A percentile compares a stretch with the other conserved stretches of the same genome.
Evolutionary conservation across 768 basidiomycete genomes (phyloP).

Genomic region (Coprinopsis sp.): DNA sequence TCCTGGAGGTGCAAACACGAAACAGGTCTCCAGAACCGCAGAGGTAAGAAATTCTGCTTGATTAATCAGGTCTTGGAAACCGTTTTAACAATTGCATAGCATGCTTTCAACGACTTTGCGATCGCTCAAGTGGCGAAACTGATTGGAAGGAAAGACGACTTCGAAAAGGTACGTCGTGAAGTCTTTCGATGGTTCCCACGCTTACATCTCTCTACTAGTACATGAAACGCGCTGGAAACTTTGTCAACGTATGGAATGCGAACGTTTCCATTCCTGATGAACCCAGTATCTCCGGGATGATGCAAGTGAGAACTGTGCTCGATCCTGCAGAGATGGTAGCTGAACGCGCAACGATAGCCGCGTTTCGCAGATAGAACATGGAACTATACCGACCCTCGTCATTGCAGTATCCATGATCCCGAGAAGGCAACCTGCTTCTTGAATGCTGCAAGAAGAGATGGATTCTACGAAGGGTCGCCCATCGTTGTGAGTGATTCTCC

Average conservation of each 20-base stretch:
- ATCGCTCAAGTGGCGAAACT: constrained; percentile 60
- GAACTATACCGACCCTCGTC: constrained; percentile 62
- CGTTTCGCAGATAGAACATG: constrained; percentile 53
- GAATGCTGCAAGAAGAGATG: constrained; percentile 49
- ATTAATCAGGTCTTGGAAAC: not conserved
- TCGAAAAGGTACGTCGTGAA: constrained; percentile 38
- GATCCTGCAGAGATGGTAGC: not conserved
- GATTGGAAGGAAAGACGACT: constrained; percentile 46
- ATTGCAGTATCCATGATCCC: constrained; percentile 63
- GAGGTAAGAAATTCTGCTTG: constrained; percentile 35
- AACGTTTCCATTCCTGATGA: constrained; percentile 47
- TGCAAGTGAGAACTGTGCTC: constrained; percentile 41
- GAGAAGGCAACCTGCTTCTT: constrained; percentile 54
- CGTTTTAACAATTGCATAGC: constrained; percentile 27
- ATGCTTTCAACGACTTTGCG: constrained; percentile 60
- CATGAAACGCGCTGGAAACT: constrained; percentile 49
- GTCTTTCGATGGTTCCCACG: not conserved
- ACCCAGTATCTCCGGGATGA: constrained; percentile 45
- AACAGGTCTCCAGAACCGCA: constrained; percentile 57
- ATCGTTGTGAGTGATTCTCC: constrained; percentile 44
- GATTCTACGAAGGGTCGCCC: constrained; percentile 64
- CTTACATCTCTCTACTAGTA: constrained; percentile 35
- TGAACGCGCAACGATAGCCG: constrained; percentile 31
- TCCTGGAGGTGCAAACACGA: constrained; percentile 51
- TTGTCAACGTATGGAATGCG: constrained; percentile 56